Conservation (phyloP, 2,329 filamentous ascomycete species). For the Scleromitrula shiraiana region DNA sequence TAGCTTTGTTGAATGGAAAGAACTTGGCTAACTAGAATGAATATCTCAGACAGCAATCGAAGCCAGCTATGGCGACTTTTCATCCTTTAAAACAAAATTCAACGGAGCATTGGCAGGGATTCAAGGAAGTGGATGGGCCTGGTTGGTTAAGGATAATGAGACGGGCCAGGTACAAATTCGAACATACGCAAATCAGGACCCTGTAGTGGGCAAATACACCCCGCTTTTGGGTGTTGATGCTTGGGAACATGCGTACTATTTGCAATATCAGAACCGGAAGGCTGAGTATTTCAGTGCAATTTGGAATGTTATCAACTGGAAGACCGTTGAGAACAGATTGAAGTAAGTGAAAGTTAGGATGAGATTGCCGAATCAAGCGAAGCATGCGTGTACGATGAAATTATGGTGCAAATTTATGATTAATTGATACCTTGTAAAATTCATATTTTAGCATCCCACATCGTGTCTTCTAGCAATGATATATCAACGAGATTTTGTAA, state of each 20-base stretch:
- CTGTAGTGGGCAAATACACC: constrained; percentile 73
- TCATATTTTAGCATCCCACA: neutral
- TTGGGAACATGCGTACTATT: constrained; percentile 94
- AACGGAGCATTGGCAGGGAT: constrained; percentile 51
- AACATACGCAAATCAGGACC: constrained; percentile 80
- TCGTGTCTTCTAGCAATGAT: neutral
- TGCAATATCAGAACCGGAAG: constrained; percentile 96
- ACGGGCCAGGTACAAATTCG: constrained; percentile 50
- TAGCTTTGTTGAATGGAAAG: too few species aligned
- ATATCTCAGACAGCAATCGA: constrained; percentile 27
- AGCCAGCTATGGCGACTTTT: constrained; percentile 41
- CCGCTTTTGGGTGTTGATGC: constrained; percentile 86
- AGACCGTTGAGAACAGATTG: constrained; percentile 74
- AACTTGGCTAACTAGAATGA: neutral
- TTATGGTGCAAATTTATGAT: neutral
- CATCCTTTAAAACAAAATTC: constrained; percentile 48
- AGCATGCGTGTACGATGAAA: neutral
- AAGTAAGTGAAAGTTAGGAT: too few species aligned
- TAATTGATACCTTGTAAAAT: neutral
- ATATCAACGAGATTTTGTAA: neutral
- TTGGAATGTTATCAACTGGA: constrained; percentile 97
- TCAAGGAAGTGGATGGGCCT: constrained; percentile 52
- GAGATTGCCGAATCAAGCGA: neutral
- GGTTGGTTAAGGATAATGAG: constrained; percentile 48
- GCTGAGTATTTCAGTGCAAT: constrained; percentile 90